These are phyloP conservation scores for Adansonia rubrostipa DNA, from an alignment of 441 rosid genomes.

Conservation along the genomic window DNA sequence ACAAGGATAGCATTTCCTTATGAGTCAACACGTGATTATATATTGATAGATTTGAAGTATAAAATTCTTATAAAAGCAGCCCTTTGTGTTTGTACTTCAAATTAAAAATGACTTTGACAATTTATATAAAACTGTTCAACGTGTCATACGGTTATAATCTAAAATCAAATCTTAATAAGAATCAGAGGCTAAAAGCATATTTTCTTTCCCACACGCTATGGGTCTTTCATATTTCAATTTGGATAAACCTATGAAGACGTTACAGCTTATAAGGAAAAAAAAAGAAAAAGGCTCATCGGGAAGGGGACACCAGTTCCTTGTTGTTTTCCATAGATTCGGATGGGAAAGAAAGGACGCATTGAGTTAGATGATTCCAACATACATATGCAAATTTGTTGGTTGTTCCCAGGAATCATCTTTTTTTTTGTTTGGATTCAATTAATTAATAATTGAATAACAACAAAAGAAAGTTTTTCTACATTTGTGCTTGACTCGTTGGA, in stretches of 20 bases:
- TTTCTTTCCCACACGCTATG: neutral
- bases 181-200: neutral
- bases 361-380: neutral
- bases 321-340: neutral
- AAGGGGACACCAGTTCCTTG: neutral
- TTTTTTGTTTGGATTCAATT: neutral
- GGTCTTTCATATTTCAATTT: neutral
- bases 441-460: neutral
- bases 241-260: neutral
- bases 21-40: neutral
- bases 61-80: neutral
- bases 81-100: neutral
- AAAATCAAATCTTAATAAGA: neutral
- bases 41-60: too few relatives aligned
- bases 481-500: neutral
- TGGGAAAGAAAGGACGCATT: neutral
- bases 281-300: neutral
- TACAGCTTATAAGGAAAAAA: neutral
- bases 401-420: neutral
- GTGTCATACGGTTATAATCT: too few relatives aligned
- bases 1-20: neutral
- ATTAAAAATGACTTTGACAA: too few relatives aligned
- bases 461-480: neutral
- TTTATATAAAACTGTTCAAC: too few relatives aligned
- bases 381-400: neutral